phyloP scores from a whole-genome alignment of 768 basidiomycete genomes.

The Serendipita vermifera region DNA sequence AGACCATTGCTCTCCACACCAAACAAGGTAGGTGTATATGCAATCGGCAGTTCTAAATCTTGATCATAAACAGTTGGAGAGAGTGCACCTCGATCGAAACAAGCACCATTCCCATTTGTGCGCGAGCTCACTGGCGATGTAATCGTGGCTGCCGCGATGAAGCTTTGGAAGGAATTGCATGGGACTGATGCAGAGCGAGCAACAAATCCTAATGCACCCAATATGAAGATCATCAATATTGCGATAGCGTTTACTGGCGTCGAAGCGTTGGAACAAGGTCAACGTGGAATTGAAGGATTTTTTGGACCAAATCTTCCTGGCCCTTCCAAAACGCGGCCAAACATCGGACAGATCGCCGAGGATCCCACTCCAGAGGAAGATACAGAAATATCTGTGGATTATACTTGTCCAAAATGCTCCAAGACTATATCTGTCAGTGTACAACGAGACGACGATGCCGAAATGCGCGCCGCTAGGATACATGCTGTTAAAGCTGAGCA shows the following conservation, averaged over 20 bases:
- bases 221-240: constrained; percentile 59
- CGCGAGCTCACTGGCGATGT: constrained; percentile 59
- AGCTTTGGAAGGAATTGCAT: constrained; percentile 79
- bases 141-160: constrained; percentile 62
- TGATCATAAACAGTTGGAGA: constrained; percentile 34
- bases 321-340: constrained; percentile 16
- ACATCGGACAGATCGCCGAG: not conserved
- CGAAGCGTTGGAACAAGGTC: constrained; percentile 61
- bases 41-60: not conserved
- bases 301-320: constrained; percentile 25
- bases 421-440: constrained; percentile 15
- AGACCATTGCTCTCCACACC: constrained; percentile 68
- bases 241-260: constrained; percentile 67
- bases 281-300: constrained; percentile 80
- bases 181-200: constrained; percentile 30
- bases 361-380: constrained; percentile 15
- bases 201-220: constrained; percentile 14
- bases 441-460: constrained; percentile 23
- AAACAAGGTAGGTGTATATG: constrained; percentile 44
- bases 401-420: constrained; percentile 12
- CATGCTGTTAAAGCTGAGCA: constrained; percentile 44
- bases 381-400: constrained; percentile 9
- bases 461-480: constrained; percentile 17
- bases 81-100: constrained; percentile 59
- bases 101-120: constrained; percentile 77